Evolutionary conservation across 2,329 filamentous ascomycete species (phyloP), one percentile per base, ranked within the genome.

Genomic region (Claviceps digitariae): DNA sequence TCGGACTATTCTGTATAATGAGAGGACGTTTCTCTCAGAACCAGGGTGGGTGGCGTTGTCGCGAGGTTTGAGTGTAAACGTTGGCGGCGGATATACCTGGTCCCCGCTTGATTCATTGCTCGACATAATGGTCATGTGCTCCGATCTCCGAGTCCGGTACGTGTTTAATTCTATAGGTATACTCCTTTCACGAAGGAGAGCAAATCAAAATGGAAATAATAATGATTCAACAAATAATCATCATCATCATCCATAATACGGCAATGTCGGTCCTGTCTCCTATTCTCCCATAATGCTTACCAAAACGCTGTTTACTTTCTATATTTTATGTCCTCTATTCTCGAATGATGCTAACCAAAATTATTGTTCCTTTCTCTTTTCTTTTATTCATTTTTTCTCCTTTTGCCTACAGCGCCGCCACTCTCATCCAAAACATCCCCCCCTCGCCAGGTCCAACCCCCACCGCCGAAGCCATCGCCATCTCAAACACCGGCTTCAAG

Each of bases 1-100:
- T 20, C 51, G 66, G 2, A 59, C 65, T 0, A 64, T 67, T 4
- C 58, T 68, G 0, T 67, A 64, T 21, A 66, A 67, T 3, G 59
- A 54, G 48, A 44, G 20, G 23, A 48, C 43, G 1, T 54, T 54
- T 17, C 60, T 68, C 1, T 58, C 62, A 0, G 21, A 44, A 1
- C 27, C 58, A 0, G 59, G 59, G 3, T 68, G 66, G 66, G 34
- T 54, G 21, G 43, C 48, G 0, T 48, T 63, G 1, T 43, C 40
- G 40, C 40, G 38, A 31, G 40, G 46, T 20, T 29, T 40, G 41
- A 40, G 20, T 10, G 10, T 17, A 2, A 15, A 29, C 13, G 31
- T 2, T 8, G n/a, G 15, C 9, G 15, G 27, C 23, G 43, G 2
- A 3, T 20, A 45, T 21, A 10, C 29, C 3, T 54, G 7, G 29